A percentile compares a stretch with the other conserved stretches of the same genome.
Evolutionary conservation across 1,284 basidiomycete species (phyloP).

Genomic region (Ceratobasidium sp.): DNA sequence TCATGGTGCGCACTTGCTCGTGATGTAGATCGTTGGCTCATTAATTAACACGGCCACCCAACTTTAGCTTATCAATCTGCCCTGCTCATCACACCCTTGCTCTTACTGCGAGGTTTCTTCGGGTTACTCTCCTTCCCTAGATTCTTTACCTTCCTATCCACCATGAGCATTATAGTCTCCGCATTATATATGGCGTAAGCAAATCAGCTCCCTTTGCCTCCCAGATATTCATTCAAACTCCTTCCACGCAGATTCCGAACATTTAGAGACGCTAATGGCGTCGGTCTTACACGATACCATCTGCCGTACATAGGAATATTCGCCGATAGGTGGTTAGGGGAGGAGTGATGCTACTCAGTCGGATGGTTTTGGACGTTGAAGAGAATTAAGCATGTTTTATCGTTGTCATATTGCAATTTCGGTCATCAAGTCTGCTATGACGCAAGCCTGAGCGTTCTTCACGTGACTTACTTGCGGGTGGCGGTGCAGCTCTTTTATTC

Average conservation of each 20-base stretch:
- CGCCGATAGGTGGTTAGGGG: slow-evolving; percentile 80
- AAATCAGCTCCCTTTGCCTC: too few species aligned
- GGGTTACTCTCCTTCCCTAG: slow-evolving; percentile 65
- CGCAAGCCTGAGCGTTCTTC: neutral
- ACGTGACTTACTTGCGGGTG: neutral
- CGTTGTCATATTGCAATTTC: neutral
- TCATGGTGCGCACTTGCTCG: slow-evolving; percentile 69
- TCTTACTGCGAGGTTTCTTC: slow-evolving; percentile 73
- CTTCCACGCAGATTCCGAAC: slow-evolving; percentile 68
- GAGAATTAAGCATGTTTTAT: neutral
- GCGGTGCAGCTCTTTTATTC: too few species aligned
- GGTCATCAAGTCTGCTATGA: neutral
- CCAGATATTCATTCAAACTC: slow-evolving; percentile 40
- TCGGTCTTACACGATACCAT: slow-evolving; percentile 71
- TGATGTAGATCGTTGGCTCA: neutral
- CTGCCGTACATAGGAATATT: slow-evolving; percentile 77
- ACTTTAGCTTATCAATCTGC: slow-evolving; percentile 82
- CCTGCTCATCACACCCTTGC: slow-evolving; percentile 75
- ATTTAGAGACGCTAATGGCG: slow-evolving; percentile 72
- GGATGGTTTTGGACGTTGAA: slow-evolving; percentile 18
- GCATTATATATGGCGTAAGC: slow-evolving; percentile 72
- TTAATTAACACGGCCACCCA: neutral
- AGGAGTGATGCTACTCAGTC: slow-evolving; percentile 66
- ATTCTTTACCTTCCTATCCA: slow-evolving; percentile 66
- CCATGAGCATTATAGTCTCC: slow-evolving; percentile 62